Conservation (phyloP, 345 rosid genomes). For the Rhizophora mangle region DNA sequence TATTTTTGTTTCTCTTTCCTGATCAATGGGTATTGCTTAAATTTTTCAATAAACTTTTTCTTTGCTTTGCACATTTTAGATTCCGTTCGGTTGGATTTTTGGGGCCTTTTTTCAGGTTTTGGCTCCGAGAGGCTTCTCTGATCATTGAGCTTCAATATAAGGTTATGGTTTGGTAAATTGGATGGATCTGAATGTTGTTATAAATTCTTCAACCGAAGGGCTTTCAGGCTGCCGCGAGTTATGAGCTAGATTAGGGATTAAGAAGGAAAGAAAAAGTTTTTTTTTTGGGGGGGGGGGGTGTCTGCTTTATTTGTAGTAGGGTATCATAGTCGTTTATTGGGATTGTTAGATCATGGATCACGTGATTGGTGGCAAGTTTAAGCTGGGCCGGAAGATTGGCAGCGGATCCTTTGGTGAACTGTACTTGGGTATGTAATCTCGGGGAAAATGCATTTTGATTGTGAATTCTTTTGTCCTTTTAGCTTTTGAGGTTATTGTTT, state of each 20-base stretch:
- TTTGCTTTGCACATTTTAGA: constrained; percentile 8
- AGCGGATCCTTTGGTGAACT: constrained; percentile 95
- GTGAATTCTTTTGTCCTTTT: neutral
- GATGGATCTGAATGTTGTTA: constrained; percentile 25
- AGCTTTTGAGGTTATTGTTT: neutral
- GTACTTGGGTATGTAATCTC: constrained; percentile 52
- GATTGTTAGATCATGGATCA: constrained; percentile 44
- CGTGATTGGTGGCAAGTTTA: constrained; percentile 73
- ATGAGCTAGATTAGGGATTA: constrained; percentile 14
- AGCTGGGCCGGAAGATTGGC: constrained; percentile 92
- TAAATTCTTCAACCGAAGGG: constrained; percentile 14
- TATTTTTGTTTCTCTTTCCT: neutral
- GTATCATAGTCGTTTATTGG: neutral
- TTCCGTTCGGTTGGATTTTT: neutral
- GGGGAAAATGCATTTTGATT: neutral
- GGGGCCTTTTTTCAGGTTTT: neutral
- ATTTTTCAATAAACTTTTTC: constrained; percentile 19
- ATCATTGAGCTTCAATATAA: constrained; percentile 15
- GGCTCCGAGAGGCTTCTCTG: too few species aligned
- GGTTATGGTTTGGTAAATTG: constrained; percentile 12
- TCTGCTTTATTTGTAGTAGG: constrained; percentile 3
- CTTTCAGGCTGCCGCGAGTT: constrained; percentile 17
- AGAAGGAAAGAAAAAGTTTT: too few species aligned
- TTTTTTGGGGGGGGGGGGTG: neutral
- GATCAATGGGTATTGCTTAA: constrained; percentile 28